Evolutionary conservation across 805 yeast genomes (phyloP), one percentile per base, ranked within the genome.

Genomic region (Groenewaldozyma salmanticensis): DNA sequence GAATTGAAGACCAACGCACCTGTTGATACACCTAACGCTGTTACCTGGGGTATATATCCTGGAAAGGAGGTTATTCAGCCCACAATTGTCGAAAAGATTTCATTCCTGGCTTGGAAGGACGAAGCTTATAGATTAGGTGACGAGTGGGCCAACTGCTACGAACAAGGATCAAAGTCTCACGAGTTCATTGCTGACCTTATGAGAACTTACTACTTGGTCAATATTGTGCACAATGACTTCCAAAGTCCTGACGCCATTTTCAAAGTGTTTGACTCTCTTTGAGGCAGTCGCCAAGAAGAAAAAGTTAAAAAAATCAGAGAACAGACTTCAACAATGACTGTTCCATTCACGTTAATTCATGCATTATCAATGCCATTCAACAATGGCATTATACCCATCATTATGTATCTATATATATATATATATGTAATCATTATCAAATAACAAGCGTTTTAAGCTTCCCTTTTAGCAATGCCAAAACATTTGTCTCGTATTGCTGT

Each of bases 31-130:
- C 87, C 94, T 48, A 88, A 85, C 57, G 96, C 97, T 5, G 96
- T 90, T 42, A 90, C 97, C 16, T 90, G 97, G 97, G 97, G 97
- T 48, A 86, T 88, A 42, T 87, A 85, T 76, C 96, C 97, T 21
- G 95, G 95, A 31, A 81, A 81, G 56, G 96, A 90, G 64, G 82
- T 90, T 40, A 71, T 85, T 48, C 97, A 90, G 65, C 96, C 97
- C 39, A 90, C 97, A 0, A 86, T 90, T 58, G 96, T 90, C 17
- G 97, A 90, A 60, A 81, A 79, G 55, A 77, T 79, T 31, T 85
- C 96, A 2, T 90, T 90, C 62, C 66, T 88, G 52, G 97, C 97
- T 11, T 90, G 97, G 97, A 88, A 86, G 60, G 96, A 90, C 59
- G 97, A 90, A 62, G 90, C 90, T 31, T 90, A 72, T 70, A 71